Percentiles rank a stretch among this genome's conserved stretches.
Conservation (phyloP, 2,329 filamentous ascomycete species). For the Fusarium subtropicale region DNA sequence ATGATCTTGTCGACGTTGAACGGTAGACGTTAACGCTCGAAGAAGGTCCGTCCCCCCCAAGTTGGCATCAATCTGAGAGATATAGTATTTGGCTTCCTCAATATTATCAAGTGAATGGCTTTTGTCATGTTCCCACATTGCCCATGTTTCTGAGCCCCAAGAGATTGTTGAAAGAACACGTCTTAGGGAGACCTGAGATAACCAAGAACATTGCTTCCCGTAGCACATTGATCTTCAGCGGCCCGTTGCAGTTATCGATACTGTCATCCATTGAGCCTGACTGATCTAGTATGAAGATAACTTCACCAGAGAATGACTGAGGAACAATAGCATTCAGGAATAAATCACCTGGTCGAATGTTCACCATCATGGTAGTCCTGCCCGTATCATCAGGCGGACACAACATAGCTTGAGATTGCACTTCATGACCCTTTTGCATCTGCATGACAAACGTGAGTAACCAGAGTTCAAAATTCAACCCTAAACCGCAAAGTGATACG, state of each 20-base stretch:
- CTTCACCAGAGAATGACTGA: not conserved
- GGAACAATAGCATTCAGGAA: not conserved
- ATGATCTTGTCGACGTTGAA: not conserved
- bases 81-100: accelerated
- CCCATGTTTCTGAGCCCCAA: not conserved
- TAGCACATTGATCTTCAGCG: not conserved
- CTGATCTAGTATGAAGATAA: not conserved
- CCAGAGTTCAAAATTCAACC: not conserved
- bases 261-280: not conserved
- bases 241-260: not conserved
- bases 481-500: not conserved
- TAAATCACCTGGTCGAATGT: not conserved
- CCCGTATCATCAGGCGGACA: not conserved
- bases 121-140: not conserved
- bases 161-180: not conserved
- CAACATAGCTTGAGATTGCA: not conserved
- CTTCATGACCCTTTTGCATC: not conserved
- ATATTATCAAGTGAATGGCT: accelerated
- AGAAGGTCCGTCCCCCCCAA: not conserved
- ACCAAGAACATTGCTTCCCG: not conserved
- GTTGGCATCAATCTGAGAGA: not conserved
- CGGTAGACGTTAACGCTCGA: not conserved
- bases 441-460: not conserved
- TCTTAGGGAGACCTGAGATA: not conserved
- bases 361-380: not conserved